Conservation (phyloP, 2,329 filamentous ascomycete genomes). For the Metarhizium rileyi region DNA sequence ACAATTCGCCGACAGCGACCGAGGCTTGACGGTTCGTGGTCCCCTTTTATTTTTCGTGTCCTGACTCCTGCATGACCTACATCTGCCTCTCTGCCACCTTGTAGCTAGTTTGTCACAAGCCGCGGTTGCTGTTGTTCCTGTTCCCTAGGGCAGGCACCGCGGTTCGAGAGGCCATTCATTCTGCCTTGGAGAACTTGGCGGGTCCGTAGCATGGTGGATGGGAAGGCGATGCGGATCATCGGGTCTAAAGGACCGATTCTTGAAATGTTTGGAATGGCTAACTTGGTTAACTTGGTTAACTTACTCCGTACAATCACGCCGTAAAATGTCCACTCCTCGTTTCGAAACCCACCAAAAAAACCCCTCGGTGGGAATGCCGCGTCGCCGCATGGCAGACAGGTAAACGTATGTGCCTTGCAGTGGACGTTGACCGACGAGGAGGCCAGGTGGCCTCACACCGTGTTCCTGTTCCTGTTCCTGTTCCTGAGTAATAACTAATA, state of each 20-base stretch:
- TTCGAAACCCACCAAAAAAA: no score
- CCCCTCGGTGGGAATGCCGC: background rate
- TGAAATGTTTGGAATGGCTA: no score
- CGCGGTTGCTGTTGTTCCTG: background rate
- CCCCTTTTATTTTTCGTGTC: background rate
- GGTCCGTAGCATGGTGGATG: no score
- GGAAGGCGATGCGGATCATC: background rate
- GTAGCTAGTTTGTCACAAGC: background rate
- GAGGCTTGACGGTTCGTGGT: background rate
- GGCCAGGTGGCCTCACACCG: background rate
- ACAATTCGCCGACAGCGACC: slow-evolving; percentile 6
- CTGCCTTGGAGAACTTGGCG: background rate
- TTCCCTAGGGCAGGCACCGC: no score
- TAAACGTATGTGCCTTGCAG: background rate
- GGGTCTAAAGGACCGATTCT: slow-evolving; percentile 5
- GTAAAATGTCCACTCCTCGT: no score
- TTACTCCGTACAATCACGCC: no score
- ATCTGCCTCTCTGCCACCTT: background rate
- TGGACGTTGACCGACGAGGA: background rate
- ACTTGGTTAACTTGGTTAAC: no score
- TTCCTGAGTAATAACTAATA: no score
- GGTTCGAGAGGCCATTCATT: no score
- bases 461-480: background rate
- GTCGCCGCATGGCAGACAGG: background rate
- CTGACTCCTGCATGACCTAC: background rate